phyloP scores from a whole-genome alignment of 345 rosid genomes.

The Physaria fendleri region DNA sequence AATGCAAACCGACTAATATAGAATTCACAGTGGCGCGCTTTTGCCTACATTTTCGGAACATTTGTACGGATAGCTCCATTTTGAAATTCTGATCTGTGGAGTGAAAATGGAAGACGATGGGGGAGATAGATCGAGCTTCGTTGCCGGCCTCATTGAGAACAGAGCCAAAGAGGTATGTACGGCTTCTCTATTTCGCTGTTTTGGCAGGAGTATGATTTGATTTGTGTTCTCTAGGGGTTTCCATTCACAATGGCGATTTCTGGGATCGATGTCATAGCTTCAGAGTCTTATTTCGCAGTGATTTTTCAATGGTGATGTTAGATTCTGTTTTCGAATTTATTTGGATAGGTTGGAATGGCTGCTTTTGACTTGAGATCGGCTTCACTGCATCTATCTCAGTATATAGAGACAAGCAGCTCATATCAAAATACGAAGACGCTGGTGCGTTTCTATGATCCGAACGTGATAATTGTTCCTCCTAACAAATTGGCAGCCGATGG shows the following conservation, averaged over 20 bases:
- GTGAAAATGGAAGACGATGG: slow-evolving; percentile 68
- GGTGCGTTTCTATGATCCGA: slow-evolving; percentile 77
- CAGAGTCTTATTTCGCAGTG: not conserved
- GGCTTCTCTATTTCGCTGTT: not conserved
- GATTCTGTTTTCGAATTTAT: slow-evolving; percentile 1
- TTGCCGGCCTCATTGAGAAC: slow-evolving; percentile 77
- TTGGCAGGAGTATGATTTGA: not conserved
- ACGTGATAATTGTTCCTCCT: slow-evolving; percentile 76
- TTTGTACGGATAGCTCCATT: not conserved
- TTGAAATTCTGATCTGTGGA: slow-evolving; percentile 18
- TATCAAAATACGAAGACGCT: slow-evolving; percentile 86
- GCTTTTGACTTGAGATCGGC: slow-evolving; percentile 92
- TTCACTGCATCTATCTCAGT: slow-evolving; percentile 86
- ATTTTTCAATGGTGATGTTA: not conserved
- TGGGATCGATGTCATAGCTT: not conserved
- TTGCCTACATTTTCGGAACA: slow-evolving; percentile 9
- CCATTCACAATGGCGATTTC: not conserved
- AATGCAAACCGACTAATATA: not conserved
- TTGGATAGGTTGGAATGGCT: slow-evolving; percentile 79
- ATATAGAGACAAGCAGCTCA: slow-evolving; percentile 91
- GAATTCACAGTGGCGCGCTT: slow-evolving; percentile 24
- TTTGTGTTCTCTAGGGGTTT: slow-evolving; percentile 8
- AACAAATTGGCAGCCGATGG: slow-evolving; percentile 78
- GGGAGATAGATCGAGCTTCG: slow-evolving; percentile 77
- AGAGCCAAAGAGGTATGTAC: slow-evolving; percentile 83